A percentile compares a stretch with the other conserved stretches of the same genome.
Evolutionary conservation across 306 rosid species (phyloP).

Genomic region (Cyamopsis tetragonoloba): DNA sequence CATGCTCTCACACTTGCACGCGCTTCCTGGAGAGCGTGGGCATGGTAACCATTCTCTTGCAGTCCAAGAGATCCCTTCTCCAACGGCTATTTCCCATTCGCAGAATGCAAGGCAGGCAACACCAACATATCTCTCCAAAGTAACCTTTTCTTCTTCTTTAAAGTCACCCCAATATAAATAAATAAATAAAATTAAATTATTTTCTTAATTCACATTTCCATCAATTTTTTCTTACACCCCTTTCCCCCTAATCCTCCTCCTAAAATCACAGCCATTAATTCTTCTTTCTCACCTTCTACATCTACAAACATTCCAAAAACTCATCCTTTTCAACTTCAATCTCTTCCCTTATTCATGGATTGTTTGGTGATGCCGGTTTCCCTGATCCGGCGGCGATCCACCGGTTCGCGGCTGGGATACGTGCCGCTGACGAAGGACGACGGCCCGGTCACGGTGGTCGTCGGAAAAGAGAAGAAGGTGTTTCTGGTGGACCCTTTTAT

Average conservation of each 20-base stretch:
- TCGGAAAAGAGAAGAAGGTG: conserved; percentile 76
- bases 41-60: background rate
- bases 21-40: conserved; percentile 1
- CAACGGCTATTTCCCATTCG: conserved; percentile 36
- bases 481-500: conserved; percentile 77
- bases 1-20: background rate
- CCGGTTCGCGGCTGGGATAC: conserved; percentile 47
- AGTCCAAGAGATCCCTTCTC: conserved; percentile 21
- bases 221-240: background rate
- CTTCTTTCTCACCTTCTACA: too few relatives aligned
- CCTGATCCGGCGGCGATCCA: conserved; percentile 43
- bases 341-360: conserved; percentile 44
- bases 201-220: background rate
- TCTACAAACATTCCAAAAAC: too few relatives aligned
- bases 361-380: conserved; percentile 75
- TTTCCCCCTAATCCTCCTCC: background rate
- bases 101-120: background rate
- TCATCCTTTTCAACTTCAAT: background rate
- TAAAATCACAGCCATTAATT: too few relatives aligned
- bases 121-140: conserved; percentile 4
- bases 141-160: conserved; percentile 22
- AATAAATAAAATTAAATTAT: background rate
- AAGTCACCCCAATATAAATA: conserved; percentile 9
- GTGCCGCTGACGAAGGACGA: conserved; percentile 36
- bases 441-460: conserved; percentile 65